These are phyloP conservation scores for Ophiostoma sp. DNA, from an alignment of 2,329 filamentous ascomycete species.

Conservation along the genomic window DNA sequence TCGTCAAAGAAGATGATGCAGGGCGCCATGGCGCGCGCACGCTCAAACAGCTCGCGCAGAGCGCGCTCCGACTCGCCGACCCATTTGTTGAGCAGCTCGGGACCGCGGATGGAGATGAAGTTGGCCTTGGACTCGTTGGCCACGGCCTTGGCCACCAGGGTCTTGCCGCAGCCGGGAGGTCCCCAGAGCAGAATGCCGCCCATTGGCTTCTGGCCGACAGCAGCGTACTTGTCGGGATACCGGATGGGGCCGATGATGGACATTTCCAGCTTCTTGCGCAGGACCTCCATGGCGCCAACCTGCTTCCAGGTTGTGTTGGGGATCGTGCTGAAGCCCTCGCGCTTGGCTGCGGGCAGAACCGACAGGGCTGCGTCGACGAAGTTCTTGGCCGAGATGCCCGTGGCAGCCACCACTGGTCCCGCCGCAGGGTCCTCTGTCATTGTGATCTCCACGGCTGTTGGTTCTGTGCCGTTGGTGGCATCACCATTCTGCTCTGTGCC, in stretches of 20 bases:
- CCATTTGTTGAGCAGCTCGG: constrained; percentile 94
- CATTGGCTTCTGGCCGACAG: constrained; percentile 71
- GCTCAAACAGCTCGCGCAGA: constrained; percentile 83
- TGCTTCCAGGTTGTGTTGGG: constrained; percentile 90
- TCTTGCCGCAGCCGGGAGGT: constrained; percentile 94
- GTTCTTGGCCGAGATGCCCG: constrained; percentile 47
- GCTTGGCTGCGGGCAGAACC: constrained; percentile 74
- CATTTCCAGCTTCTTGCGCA: constrained; percentile 74
- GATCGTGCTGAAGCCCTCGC: constrained; percentile 91
- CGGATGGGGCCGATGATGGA: constrained; percentile 89
- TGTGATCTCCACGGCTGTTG: neutral
- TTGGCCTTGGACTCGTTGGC: constrained; percentile 94
- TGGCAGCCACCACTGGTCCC: constrained; percentile 19
- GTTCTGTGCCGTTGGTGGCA: neutral
- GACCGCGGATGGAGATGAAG: constrained; percentile 96
- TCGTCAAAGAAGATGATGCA: constrained; percentile 99
- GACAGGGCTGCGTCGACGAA: constrained; percentile 70
- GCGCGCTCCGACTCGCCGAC: constrained; percentile 94
- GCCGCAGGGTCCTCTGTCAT: neutral
- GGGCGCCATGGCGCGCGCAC: constrained; percentile 77
- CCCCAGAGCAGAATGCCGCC: constrained; percentile 93
- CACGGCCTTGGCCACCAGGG: constrained; percentile 89
- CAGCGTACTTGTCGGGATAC: constrained; percentile 68
- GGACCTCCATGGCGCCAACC: constrained; percentile 75
- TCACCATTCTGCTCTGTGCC: neutral